Evolutionary conservation across 106 monocot genomes (phyloP).

Genomic region (Chionographis japonica): DNA sequence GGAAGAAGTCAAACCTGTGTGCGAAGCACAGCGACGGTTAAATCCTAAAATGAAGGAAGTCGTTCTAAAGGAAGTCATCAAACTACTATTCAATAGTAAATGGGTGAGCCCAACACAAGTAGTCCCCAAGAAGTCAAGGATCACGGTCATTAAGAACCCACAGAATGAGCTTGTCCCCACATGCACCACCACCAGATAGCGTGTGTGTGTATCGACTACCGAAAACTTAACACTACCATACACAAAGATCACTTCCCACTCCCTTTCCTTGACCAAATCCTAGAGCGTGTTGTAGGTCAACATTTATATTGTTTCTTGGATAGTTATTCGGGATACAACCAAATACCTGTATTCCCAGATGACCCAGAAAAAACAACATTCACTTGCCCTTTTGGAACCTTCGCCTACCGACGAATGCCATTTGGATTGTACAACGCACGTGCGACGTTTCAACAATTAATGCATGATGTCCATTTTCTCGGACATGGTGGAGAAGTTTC

Average conservation of each 20-base stretch:
- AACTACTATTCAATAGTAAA: neutral
- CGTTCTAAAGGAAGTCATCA: no score
- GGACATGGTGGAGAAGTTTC: slow-evolving; percentile 1
- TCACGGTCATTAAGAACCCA: slow-evolving; percentile 2
- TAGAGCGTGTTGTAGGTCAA: neutral
- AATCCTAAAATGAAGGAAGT: no score
- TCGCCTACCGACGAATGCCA: slow-evolving; percentile 6
- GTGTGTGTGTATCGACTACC: slow-evolving; percentile 11
- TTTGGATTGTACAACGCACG: slow-evolving; percentile 1
- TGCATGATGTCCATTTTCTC: slow-evolving; percentile 7
- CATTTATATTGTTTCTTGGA: slow-evolving; percentile 5
- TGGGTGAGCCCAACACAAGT: slow-evolving; percentile 9
- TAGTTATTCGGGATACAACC: slow-evolving; percentile 4
- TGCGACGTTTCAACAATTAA: slow-evolving; percentile 1
- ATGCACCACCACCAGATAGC: neutral
- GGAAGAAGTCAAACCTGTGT: neutral
- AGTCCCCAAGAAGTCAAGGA: slow-evolving; percentile 10
- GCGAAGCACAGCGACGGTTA: no score
- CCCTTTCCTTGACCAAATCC: slow-evolving; percentile 17
- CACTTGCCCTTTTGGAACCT: slow-evolving; percentile 9
- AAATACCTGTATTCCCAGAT: neutral
- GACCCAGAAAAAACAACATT: slow-evolving; percentile 10
- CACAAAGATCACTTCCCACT: slow-evolving; percentile 18
- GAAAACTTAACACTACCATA: slow-evolving; percentile 11
- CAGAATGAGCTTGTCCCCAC: slow-evolving; percentile 1